Conservation (phyloP, 768 basidiomycete species). For the Amanita molliuscula region DNA sequence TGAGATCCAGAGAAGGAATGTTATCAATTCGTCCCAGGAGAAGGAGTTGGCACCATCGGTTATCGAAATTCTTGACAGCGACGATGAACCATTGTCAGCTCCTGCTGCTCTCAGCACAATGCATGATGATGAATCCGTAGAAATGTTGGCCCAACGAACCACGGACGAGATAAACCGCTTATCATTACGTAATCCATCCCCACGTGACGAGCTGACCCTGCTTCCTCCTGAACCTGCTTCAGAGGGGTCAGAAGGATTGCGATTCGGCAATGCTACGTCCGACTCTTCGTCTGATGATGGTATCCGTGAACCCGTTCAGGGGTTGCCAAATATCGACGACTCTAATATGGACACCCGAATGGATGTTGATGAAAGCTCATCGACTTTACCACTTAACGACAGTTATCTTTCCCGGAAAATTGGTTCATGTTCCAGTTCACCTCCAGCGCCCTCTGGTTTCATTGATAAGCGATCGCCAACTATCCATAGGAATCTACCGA, state of each 20-base stretch:
- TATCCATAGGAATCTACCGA: too few relatives aligned
- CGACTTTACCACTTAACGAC: neutral
- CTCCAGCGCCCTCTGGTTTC: neutral
- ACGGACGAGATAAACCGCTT: neutral
- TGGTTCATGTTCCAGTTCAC: neutral
- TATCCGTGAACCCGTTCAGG: neutral
- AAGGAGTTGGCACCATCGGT: neutral
- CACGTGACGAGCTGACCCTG: neutral
- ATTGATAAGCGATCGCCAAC: neutral
- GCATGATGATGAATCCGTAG: neutral
- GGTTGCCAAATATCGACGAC: too few relatives aligned
- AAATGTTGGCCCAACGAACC: neutral
- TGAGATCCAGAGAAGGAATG: neutral
- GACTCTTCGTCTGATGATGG: neutral
- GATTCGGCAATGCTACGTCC: neutral
- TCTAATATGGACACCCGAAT: neutral
- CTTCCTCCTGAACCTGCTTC: conserved; percentile 1
- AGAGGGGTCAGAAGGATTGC: conserved; percentile 1
- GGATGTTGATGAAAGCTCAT: neutral
- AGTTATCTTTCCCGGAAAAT: neutral
- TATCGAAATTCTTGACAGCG: conserved; percentile 4
- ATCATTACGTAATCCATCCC: neutral
- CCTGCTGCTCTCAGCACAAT: neutral
- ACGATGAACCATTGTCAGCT: neutral
- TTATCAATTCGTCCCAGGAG: neutral